Conservation (phyloP, 1,139 yeast genomes). For the Debaryomycetaceae sp. region DNA sequence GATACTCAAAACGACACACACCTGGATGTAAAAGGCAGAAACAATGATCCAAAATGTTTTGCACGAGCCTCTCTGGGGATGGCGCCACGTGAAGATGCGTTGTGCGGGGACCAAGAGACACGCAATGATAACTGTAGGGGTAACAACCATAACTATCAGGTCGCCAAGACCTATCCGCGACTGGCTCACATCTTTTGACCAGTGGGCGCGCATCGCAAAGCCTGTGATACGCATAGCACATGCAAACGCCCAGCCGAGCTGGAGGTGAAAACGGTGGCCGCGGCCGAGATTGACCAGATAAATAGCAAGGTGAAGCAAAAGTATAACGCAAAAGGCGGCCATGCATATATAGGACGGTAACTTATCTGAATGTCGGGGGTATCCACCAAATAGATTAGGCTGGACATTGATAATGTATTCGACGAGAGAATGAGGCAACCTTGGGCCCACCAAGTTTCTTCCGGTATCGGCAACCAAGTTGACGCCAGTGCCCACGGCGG, state of each 20-base stretch:
- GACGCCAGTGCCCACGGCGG: slow-evolving; percentile 14
- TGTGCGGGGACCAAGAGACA: slow-evolving; percentile 31
- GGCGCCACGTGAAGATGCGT: slow-evolving; percentile 36
- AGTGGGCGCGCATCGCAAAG: slow-evolving; percentile 18
- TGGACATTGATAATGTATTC: slow-evolving; percentile 13
- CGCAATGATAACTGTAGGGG: slow-evolving; percentile 23
- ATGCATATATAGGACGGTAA: slow-evolving; percentile 24
- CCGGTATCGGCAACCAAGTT: slow-evolving; percentile 9
- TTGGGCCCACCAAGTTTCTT: slow-evolving; percentile 13
- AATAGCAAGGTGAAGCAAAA: slow-evolving; percentile 16
- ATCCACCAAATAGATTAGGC: slow-evolving; percentile 24
- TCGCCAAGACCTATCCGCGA: slow-evolving; percentile 19
- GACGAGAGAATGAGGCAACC: slow-evolving; percentile 12
- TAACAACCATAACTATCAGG: slow-evolving; percentile 24
- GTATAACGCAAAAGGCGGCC: slow-evolving; percentile 16
- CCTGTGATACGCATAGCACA: slow-evolving; percentile 20
- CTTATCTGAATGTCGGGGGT: slow-evolving; percentile 18
- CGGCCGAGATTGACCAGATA: slow-evolving; percentile 21
- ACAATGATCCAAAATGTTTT: slow-evolving; percentile 24
- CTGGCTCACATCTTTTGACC: slow-evolving; percentile 17
- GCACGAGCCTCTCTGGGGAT: slow-evolving; percentile 36
- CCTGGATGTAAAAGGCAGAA: slow-evolving; percentile 21
- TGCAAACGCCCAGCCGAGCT: slow-evolving; percentile 22
- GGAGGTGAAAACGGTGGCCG: slow-evolving; percentile 26
- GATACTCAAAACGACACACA: slow-evolving; percentile 18